These are phyloP conservation scores for Puccinia coronata DNA, from an alignment of 1,284 basidiomycete genomes.

Conservation along the genomic window DNA sequence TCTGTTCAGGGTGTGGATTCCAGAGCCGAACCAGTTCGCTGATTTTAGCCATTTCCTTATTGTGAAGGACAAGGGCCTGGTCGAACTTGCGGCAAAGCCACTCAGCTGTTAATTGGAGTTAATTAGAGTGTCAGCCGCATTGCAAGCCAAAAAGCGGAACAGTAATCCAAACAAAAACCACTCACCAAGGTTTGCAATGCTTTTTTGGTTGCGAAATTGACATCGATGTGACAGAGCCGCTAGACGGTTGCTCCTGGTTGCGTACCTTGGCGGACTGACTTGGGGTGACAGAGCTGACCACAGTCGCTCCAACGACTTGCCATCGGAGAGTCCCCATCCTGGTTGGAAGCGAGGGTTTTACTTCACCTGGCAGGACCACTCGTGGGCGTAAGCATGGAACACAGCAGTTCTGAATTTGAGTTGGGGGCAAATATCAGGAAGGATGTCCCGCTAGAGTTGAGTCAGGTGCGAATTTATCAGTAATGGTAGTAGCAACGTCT, in stretches of 20 bases:
- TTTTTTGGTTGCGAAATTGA: background rate
- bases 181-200: background rate
- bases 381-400: conserved; percentile 19
- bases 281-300: conserved; percentile 17
- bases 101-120: background rate
- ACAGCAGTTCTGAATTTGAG: conserved; percentile 14
- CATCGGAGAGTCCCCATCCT: conserved; percentile 24
- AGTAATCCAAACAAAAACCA: too few species aligned
- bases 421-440: background rate
- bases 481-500: background rate
- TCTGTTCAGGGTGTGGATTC: background rate
- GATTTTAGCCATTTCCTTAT: background rate
- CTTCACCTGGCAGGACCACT: conserved; percentile 14
- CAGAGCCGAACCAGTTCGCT: background rate
- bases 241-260: background rate
- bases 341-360: background rate
- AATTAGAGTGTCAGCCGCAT: background rate
- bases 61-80: background rate
- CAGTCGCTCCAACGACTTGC: background rate
- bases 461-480: background rate
- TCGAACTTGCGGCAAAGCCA: background rate
- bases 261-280: conserved; percentile 19
- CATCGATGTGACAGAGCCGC: background rate
- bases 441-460: background rate
- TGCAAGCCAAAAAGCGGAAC: too few species aligned